These are phyloP conservation scores for Poa annua DNA, from an alignment of 176 grass and related monocot species.

Conservation along the genomic window DNA sequence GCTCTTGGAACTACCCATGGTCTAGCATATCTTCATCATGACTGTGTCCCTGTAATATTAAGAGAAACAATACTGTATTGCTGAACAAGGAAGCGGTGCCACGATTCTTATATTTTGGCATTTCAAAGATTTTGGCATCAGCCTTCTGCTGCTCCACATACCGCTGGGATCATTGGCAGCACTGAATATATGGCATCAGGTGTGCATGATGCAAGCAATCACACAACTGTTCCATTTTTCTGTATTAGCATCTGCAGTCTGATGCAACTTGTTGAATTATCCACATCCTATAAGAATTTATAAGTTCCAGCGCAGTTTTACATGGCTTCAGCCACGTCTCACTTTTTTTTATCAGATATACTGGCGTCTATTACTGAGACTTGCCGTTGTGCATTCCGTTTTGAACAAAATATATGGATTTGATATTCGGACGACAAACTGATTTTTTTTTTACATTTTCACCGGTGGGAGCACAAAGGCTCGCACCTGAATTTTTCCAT, in stretches of 20 bases:
- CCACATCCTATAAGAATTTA: background rate
- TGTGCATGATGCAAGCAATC: conserved; percentile 21
- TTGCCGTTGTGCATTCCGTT: background rate
- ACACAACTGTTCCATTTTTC: background rate
- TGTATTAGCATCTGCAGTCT: background rate
- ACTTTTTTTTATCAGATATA: background rate
- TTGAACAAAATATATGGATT: background rate
- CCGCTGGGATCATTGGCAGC: conserved; percentile 70
- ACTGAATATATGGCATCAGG: conserved; percentile 85
- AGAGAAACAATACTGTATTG: conserved; percentile 78
- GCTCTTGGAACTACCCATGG: conserved; percentile 73
- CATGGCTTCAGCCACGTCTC: background rate
- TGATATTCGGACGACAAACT: background rate
- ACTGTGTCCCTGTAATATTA: conserved; percentile 62
- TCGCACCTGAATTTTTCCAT: no score
- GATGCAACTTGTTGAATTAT: background rate
- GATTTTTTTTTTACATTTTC: no score
- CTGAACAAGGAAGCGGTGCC: conserved; percentile 71
- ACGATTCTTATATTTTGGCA: conserved; percentile 82
- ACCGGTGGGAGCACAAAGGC: no score
- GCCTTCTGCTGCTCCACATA: conserved; percentile 48
- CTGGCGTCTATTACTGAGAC: background rate
- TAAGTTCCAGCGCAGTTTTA: background rate
- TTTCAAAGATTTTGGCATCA: conserved; percentile 20
- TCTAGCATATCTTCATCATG: conserved; percentile 74